These are phyloP conservation scores for Brassica carinata DNA, from an alignment of 345 rosid genomes.

Conservation along the genomic window DNA sequence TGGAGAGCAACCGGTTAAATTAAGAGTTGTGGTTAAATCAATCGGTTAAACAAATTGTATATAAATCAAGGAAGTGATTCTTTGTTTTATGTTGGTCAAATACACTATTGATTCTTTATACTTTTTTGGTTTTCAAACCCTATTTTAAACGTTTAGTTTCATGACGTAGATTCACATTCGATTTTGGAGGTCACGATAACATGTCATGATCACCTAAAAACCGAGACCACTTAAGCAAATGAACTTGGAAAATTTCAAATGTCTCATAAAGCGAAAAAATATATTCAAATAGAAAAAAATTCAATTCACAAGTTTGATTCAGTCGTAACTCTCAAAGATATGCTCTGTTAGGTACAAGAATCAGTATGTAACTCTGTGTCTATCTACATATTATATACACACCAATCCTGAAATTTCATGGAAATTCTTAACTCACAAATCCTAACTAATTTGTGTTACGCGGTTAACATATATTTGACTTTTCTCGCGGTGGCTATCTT, in stretches of 20 bases:
- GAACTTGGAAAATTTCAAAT: slow-evolving; percentile 33
- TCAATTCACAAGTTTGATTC: slow-evolving; percentile 30
- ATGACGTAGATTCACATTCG: slow-evolving; percentile 3
- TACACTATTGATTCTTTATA: not conserved
- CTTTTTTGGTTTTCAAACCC: not conserved
- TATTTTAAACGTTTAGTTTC: not conserved
- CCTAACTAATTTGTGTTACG: too few relatives aligned
- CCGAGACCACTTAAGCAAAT: slow-evolving; percentile 25
- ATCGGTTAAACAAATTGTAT: not conserved
- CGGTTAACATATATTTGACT: too few relatives aligned
- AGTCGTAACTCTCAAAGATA: slow-evolving; percentile 30
- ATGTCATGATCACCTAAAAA: slow-evolving; percentile 1
- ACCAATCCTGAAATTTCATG: not conserved
- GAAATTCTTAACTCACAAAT: not conserved
- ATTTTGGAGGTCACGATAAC: not conserved
- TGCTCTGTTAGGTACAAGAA: slow-evolving; percentile 1
- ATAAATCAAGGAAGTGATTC: not conserved
- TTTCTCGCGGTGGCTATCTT: too few relatives aligned
- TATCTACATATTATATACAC: not conserved
- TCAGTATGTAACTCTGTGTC: not conserved
- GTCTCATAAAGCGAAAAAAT: slow-evolving; percentile 18
- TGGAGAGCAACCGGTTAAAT: not conserved
- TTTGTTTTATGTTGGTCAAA: not conserved
- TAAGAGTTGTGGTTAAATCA: not conserved
- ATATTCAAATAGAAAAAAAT: not conserved